Evolutionary conservation across 2,329 filamentous ascomycete species (phyloP).

Genomic region (Leptographium radiaticola): DNA sequence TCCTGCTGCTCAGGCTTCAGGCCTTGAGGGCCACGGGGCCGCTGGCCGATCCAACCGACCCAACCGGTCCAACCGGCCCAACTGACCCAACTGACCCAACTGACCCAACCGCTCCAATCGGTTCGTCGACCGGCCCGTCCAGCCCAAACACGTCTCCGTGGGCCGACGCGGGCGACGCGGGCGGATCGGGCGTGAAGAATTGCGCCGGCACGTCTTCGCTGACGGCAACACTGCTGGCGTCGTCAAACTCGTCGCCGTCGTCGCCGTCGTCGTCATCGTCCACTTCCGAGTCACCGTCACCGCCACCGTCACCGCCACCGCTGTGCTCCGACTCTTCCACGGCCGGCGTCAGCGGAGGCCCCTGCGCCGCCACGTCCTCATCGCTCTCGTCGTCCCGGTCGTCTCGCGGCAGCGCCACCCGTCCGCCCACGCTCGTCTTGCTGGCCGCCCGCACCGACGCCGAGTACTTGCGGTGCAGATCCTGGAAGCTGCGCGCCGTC

Average conservation of each 20-base stretch:
- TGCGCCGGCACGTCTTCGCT: conserved; percentile 18
- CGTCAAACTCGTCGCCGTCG: background rate
- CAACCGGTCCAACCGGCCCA: no score
- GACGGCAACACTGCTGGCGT: conserved; percentile 8
- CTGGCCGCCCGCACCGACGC: conserved; percentile 31
- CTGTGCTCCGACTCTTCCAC: conserved; percentile 19
- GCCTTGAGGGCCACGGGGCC: no score
- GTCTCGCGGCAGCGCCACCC: conserved; percentile 15
- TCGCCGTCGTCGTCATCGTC: conserved; percentile 7
- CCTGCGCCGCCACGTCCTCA: conserved; percentile 43
- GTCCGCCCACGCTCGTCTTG: conserved; percentile 11
- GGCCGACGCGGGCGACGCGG: conserved; percentile 17
- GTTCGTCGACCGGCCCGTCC: background rate
- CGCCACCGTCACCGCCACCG: conserved; percentile 19
- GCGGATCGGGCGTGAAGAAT: conserved; percentile 30
- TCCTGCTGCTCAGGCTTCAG: no score
- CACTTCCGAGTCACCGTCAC: background rate
- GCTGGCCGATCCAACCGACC: no score
- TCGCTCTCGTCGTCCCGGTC: conserved; percentile 48
- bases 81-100: no score
- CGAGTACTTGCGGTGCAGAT: conserved; percentile 47
- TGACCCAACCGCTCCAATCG: no score
- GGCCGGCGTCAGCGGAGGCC: conserved; percentile 37
- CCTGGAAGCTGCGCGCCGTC: conserved; percentile 51
- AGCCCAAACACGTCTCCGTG: background rate